These are phyloP conservation scores for Triticum dicoccoides DNA, from an alignment of 176 grass and related monocot species.

Conservation along the genomic window DNA sequence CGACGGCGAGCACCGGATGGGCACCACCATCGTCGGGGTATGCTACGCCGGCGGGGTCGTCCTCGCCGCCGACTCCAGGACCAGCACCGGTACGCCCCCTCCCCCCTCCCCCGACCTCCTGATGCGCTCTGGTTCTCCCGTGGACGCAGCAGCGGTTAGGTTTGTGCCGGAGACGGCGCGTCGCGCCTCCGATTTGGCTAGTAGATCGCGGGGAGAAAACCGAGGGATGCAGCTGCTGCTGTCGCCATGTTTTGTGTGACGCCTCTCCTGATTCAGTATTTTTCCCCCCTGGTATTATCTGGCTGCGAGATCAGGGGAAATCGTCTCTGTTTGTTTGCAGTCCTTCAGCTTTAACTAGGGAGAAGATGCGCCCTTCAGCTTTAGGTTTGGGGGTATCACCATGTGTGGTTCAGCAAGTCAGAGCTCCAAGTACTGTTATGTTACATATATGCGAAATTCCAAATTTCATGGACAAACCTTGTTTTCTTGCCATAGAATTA, in stretches of 20 bases:
- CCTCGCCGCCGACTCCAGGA: conserved; percentile 91
- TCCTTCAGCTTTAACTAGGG: too few species aligned
- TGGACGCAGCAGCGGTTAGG: background rate
- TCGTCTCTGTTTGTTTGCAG: background rate
- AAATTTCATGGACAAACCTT: background rate
- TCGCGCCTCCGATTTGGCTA: background rate
- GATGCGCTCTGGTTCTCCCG: background rate
- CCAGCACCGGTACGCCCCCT: conserved; percentile 64
- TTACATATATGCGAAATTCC: background rate
- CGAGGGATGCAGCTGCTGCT: background rate
- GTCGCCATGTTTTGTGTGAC: background rate
- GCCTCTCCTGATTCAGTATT: background rate
- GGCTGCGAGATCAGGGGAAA: background rate
- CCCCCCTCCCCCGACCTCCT: background rate
- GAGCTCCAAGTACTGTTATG: background rate
- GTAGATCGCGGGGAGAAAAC: background rate
- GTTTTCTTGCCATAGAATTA: background rate
- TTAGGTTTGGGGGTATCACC: background rate
- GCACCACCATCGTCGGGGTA: conserved; percentile 85
- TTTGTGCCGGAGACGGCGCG: background rate
- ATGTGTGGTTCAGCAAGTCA: background rate
- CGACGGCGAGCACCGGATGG: conserved; percentile 59
- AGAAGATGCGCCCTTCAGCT: background rate
- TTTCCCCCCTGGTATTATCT: too few species aligned
- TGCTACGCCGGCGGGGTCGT: conserved; percentile 78